These are phyloP conservation scores for Phytophthora vignae DNA, from an alignment of 352 stramenopile genomes.

Conservation along the genomic window DNA sequence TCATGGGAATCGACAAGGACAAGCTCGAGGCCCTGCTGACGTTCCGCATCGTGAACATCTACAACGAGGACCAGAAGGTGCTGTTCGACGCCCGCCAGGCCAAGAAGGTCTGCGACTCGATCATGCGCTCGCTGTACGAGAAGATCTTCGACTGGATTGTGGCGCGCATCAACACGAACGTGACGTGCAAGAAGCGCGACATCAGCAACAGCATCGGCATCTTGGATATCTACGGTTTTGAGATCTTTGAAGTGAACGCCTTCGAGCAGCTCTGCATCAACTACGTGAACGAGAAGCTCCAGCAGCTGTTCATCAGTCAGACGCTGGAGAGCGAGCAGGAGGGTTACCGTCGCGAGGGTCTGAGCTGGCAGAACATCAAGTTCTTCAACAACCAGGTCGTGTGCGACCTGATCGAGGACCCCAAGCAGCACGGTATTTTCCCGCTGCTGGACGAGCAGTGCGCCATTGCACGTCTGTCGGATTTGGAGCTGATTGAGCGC, in stretches of 20 bases:
- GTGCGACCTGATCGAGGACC: conserved; percentile 90
- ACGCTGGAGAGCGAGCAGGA: conserved; percentile 84
- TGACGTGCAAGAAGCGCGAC: conserved; percentile 64
- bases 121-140: conserved; percentile 89
- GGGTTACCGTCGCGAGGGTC: conserved; percentile 76
- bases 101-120: conserved; percentile 86
- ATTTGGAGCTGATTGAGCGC: conserved; percentile 80
- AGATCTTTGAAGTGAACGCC: conserved; percentile 91
- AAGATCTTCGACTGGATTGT: conserved; percentile 93
- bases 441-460: conserved; percentile 84
- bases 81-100: conserved; percentile 78
- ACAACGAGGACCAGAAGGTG: conserved; percentile 80
- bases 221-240: conserved; percentile 92
- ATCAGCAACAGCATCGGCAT: conserved; percentile 89
- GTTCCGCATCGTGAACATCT: conserved; percentile 84
- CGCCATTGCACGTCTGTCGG: conserved; percentile 71
- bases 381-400: conserved; percentile 92
- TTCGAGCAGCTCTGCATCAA: conserved; percentile 94
- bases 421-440: conserved; percentile 85
- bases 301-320: conserved; percentile 90
- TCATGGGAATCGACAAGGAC: conserved; percentile 71
- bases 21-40: conserved; percentile 79
- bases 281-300: conserved; percentile 91
- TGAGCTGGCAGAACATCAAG: conserved; percentile 78
- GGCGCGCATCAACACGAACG: conserved; percentile 85